Conservation (phyloP, 2,329 filamentous ascomycete genomes). For the Myriosclerotinia scirpicola region DNA sequence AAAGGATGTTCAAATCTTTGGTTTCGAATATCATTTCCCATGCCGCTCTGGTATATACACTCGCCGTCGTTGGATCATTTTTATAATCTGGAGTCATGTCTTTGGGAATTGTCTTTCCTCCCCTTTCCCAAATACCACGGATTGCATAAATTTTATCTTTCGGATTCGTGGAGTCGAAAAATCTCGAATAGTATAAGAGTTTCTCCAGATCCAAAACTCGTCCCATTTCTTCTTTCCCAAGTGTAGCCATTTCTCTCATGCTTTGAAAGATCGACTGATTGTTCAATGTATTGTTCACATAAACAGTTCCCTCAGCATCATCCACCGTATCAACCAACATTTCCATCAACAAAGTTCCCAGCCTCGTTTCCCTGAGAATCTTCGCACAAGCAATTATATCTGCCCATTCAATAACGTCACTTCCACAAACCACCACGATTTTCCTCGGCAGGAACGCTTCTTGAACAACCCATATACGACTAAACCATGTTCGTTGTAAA, state of each 20-base stretch:
- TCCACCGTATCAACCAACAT: conserved; percentile 19
- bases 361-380: conserved; percentile 21
- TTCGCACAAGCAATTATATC: conserved; percentile 21
- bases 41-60: conserved; percentile 24
- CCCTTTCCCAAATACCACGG: conserved; percentile 24
- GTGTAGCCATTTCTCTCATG: conserved; percentile 14
- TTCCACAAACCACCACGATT: conserved; percentile 19
- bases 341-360: conserved; percentile 21
- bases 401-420: conserved; percentile 20
- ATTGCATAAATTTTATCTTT: conserved; percentile 27
- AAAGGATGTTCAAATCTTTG: conserved; percentile 27
- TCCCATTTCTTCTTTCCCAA: not conserved
- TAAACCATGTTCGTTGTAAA: conserved; percentile 26
- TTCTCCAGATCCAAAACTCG: conserved; percentile 22
- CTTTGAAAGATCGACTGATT: conserved; percentile 26
- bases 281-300: conserved; percentile 22
- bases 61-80: not conserved
- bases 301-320: conserved; percentile 14
- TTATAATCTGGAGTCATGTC: conserved; percentile 21
- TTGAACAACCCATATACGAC: conserved; percentile 28
- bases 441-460: conserved; percentile 24
- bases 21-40: conserved; percentile 24
- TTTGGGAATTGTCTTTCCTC: conserved; percentile 9
- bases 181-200: conserved; percentile 25
- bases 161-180: conserved; percentile 24